Conservation (phyloP, 305 asterid genomes). For the Plantago rigida region DNA sequence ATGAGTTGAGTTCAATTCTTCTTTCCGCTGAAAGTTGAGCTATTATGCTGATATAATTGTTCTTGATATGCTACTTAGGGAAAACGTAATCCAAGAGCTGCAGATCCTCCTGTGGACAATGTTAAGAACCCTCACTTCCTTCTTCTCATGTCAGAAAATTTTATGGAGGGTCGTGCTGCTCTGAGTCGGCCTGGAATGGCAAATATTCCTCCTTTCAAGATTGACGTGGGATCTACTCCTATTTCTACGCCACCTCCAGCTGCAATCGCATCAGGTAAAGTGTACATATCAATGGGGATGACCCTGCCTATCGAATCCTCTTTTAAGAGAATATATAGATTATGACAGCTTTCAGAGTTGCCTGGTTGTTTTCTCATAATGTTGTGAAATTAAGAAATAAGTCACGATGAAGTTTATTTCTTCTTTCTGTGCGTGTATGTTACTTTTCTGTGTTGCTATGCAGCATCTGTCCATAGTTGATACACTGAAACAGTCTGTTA, state of each 20-base stretch:
- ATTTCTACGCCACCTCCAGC: slow-evolving; percentile 56
- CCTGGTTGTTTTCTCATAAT: too few species aligned
- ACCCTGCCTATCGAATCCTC: not conserved
- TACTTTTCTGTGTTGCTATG: too few species aligned
- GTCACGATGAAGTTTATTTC: not conserved
- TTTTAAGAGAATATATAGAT: not conserved
- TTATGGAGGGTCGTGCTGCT: slow-evolving; percentile 72
- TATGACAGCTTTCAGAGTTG: too few species aligned
- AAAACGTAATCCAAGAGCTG: slow-evolving; percentile 65
- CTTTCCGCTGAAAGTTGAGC: slow-evolving; percentile 15
- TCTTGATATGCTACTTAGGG: slow-evolving; percentile 45
- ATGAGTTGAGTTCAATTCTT: not conserved
- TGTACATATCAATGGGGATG: slow-evolving; percentile 2
- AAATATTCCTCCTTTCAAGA: slow-evolving; percentile 58
- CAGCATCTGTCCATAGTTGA: too few species aligned
- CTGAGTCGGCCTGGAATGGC: slow-evolving; percentile 60
- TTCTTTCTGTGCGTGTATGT: not conserved
- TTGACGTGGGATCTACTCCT: slow-evolving; percentile 61
- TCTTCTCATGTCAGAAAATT: slow-evolving; percentile 76
- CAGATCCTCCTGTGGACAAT: slow-evolving; percentile 59
- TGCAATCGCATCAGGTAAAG: slow-evolving; percentile 56
- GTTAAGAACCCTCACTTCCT: slow-evolving; percentile 80
- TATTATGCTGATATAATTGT: slow-evolving; percentile 25
- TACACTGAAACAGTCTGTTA: too few species aligned
- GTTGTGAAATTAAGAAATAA: too few species aligned